Base-by-base conservation (phyloP, 139 green algal species). In the Micractinium sp. region DNA sequence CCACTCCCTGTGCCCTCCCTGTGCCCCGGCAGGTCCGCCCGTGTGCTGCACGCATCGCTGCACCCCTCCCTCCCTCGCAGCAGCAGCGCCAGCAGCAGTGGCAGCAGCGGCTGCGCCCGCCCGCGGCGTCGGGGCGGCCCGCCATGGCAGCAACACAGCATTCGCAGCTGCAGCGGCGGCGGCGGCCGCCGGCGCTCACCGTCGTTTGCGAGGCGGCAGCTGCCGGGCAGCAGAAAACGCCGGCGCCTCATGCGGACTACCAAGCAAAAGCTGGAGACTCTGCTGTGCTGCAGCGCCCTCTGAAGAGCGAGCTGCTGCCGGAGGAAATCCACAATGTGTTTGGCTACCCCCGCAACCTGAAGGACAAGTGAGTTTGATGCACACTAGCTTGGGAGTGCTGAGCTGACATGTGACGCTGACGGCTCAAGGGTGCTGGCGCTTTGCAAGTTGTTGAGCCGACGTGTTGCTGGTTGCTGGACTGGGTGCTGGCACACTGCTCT, bases 241-340 rank as follows among this genome's bases (percentile, higher is more conserved):
- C 82, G 33, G 33, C 83, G 27, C n/a, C 77, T 7, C 86, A 89
- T 27, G 86, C 88, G 29, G 96, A 98, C 75, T 98, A 98, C 66
- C 88, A 89, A 0, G 92, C 95, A 4, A 95, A 95, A 4, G 92
- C 96, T 3, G 94, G 90, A 23, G 96, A 98, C 85, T 90, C 94
- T 13, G 89, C 90, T 16, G 94, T 98, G 3, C 92, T 98, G n/a
- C 91, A 94, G 69, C 92, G 93, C 27, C 95, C 96, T 3, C 85
- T 95, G 0, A 96, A 96, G 39, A 90, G 92, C 7, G 94, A 96
- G 53, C 93, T 98, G 3, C 87, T 90, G 15, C 85, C 93, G 0
- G 82, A 91, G 29, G 91, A 98, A 61, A 92, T 98, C 39, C 92
- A 90, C 0, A 90, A 91, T 56, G 96, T 99, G 20, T 99, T 98